Base-by-base conservation (phyloP, 768 basidiomycete genomes). In the Boletus fagicola region DNA sequence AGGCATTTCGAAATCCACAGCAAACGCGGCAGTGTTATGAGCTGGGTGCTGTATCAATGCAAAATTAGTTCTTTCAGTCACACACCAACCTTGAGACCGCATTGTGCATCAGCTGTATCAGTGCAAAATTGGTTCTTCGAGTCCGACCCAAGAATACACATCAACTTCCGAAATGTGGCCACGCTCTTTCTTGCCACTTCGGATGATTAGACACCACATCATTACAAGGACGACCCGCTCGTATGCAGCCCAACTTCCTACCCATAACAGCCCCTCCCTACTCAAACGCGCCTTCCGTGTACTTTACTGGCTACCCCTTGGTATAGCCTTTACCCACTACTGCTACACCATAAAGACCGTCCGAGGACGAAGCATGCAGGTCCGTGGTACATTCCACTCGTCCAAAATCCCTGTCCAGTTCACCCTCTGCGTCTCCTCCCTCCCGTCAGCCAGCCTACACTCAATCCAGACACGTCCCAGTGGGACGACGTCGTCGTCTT, bases 311-410 rank as follows among this genome's bases (percentile, higher is more conserved):
- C 69, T 82, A 8, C 87, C 87, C 10, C 69, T 79, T 26, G 76
- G 72, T 1, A 49, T 84, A 9, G 78, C 79, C 45, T 71, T 85
- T 30, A 74, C 77, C 0, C 72, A 81, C 50, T 78, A 83, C 56
- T 76, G 78, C 62, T 84, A 77, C 64, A 75, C 81, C 31, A 45
- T 87, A 24, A 82, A 83, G 57, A 72, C 76, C 4, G 76, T 89
- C 13, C 76, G 74, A 10, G 88, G 87, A 5, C 74, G 81, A 47
- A 89, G 87, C 63, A 90, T 90, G 88, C 86, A 88, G 85, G 88
- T 87, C 60, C 46, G 63, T 52, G 4, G 4, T 10, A 0, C 18
- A 30, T 3, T 16, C 36, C 11, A 24, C 10, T 11, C 54, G 75
- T 49, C 3, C 49, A 33, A 49, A 48, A 15, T 33, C 15, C 16